A percentile compares a stretch with the other conserved stretches of the same genome.
Evolutionary conservation across 768 basidiomycete genomes (phyloP).

Genomic region (Xerocomellus amylosporus): DNA sequence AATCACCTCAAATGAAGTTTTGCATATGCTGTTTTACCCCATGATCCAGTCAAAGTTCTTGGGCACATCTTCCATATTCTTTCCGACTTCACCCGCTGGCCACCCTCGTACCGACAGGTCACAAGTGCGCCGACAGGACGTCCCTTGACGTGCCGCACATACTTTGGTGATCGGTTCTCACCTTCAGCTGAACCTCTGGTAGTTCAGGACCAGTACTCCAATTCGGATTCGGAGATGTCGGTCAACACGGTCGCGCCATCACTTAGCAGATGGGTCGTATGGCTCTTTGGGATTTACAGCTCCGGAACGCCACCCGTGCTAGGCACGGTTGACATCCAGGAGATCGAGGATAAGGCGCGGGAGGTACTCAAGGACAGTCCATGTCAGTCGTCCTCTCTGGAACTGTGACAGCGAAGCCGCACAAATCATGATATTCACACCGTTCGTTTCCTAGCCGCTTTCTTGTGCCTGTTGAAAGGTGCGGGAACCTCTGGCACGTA

Average conservation of each 20-base stretch:
- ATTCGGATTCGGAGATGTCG: conserved; percentile 7
- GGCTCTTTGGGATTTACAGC: conserved; percentile 20
- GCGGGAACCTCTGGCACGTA: conserved; percentile 68
- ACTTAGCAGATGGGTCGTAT: conserved; percentile 19
- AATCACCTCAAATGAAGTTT: too few relatives aligned
- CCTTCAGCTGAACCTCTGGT: background rate
- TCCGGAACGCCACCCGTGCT: conserved; percentile 32
- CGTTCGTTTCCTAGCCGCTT: conserved; percentile 44
- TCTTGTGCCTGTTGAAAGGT: conserved; percentile 65
- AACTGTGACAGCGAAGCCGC: background rate
- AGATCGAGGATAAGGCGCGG: conserved; percentile 60
- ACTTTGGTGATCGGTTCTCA: background rate
- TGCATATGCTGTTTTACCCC: too few relatives aligned
- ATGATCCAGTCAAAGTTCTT: too few relatives aligned
- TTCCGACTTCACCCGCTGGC: background rate
- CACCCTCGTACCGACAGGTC: background rate
- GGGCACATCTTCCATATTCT: too few relatives aligned
- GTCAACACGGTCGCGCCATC: conserved; percentile 23
- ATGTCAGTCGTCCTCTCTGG: conserved; percentile 35
- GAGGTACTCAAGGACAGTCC: conserved; percentile 57
- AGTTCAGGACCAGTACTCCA: too few relatives aligned
- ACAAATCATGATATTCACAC: background rate
- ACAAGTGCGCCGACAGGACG: too few relatives aligned
- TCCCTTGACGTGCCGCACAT: background rate
- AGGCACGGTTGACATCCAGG: conserved; percentile 60